These are phyloP conservation scores for Schizochytrium sp. DNA, from an alignment of 108 stramenopile species.

Conservation along the genomic window DNA sequence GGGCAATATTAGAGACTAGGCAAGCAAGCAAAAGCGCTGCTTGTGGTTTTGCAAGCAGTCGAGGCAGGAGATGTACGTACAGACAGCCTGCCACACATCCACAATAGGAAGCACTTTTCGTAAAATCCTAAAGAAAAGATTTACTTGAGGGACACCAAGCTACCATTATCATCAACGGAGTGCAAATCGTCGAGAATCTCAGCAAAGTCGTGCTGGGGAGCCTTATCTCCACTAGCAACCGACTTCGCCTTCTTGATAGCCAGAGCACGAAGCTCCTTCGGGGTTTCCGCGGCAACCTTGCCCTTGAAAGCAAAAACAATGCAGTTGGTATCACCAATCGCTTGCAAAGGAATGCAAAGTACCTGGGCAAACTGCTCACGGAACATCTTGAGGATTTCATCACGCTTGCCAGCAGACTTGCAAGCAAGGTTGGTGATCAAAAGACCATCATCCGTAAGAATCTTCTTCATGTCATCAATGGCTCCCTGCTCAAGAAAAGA, in stretches of 20 bases:
- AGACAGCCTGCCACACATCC: not conserved
- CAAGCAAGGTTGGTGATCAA: slow-evolving; percentile 51
- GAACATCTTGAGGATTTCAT: not conserved
- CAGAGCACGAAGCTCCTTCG: not conserved
- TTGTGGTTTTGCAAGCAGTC: too few species aligned
- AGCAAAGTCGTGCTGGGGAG: slow-evolving; percentile 1
- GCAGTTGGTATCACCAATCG: slow-evolving; percentile 22
- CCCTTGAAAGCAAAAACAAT: slow-evolving; percentile 46
- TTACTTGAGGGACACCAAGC: not conserved
- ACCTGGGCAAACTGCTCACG: not conserved
- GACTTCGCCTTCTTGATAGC: not conserved
- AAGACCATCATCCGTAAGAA: not conserved
- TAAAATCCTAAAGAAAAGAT: not conserved
- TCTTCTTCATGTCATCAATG: not conserved
- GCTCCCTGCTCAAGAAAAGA: not conserved
- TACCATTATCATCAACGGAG: not conserved
- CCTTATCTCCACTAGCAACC: not conserved
- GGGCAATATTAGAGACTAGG: too few species aligned
- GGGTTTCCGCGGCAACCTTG: not conserved
- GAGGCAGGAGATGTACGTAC: too few species aligned
- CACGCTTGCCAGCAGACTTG: slow-evolving; percentile 36
- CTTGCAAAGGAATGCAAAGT: slow-evolving; percentile 3
- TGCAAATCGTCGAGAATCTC: slow-evolving; percentile 30
- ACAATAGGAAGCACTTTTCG: not conserved
- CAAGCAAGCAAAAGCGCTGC: too few species aligned